Evolutionary conservation across 2,329 filamentous ascomycete genomes (phyloP), one percentile per base, ranked within the genome.

Genomic region (Rutstroemia sp.): DNA sequence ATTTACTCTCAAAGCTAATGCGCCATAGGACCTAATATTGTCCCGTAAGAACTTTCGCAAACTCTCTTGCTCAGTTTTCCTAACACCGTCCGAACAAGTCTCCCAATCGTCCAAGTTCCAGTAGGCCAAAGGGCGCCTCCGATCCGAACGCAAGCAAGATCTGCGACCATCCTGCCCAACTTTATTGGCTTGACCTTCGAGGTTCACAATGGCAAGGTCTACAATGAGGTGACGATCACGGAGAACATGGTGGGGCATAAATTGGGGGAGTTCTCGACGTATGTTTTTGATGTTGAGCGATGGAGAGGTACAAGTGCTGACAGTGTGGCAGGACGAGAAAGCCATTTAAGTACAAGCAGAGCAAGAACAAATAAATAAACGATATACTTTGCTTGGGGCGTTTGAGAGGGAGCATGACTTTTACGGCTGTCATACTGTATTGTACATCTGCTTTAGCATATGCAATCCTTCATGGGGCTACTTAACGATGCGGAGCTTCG

Each of bases 191-290:
- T 88, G 60, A 78, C 80, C 64, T 89, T 89, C 68, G 80, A 86
- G 63, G 79, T 89, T 27, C 83, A 89, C 69, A 88, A 88, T 69
- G 86, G 86, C 42, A 89, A 88, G 73, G 78, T 73, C 14, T 89
- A 89, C 66, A 71, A 82, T 51, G 85, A 88, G 67, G 76, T 89
- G 36, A 76, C 76, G 56, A 83, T 89, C 59, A 88, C 86, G 1
- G 86, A 89, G 69, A 83, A 89, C 67, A 89, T 89, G 86, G 86
- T 89, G 10, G 86, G 86, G 56, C 81, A 86, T 68, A 89, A 89
- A 69, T 72, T 89, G 63, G 86, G 86, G 63, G 86, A 89, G 72
- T 89, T 88, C 69, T 81, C 84, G 58, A 71, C 79, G 85, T 88
- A 78, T 66, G 84, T 44, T 25, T 3, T 42, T 3, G 30, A 39